phyloP scores from a whole-genome alignment of 2,329 filamentous ascomycete species.

The Davidsoniella neocaledoniae region DNA sequence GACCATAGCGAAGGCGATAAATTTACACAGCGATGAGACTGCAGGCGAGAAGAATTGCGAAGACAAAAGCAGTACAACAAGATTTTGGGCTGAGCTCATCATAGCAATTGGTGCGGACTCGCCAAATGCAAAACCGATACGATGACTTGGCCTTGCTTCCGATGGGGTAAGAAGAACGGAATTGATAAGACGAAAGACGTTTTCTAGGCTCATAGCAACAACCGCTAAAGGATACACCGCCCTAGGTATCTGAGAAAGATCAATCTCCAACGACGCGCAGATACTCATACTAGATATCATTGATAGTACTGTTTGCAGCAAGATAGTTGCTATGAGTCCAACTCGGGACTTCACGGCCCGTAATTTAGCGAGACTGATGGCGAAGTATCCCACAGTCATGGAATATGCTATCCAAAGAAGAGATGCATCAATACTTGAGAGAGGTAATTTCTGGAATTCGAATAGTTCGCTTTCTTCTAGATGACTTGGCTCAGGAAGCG shows the following conservation, averaged over 20 bases:
- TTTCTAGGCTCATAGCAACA: conserved; percentile 59
- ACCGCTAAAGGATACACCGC: conserved; percentile 64
- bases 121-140: conserved; percentile 59
- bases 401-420: conserved; percentile 49
- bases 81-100: conserved; percentile 50
- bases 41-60: conserved; percentile 51
- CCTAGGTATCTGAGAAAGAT: conserved; percentile 57
- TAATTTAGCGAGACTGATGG: conserved; percentile 49
- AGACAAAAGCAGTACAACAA: conserved; percentile 47
- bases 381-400: conserved; percentile 46
- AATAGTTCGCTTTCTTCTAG: conserved; percentile 44
- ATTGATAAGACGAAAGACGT: conserved; percentile 64
- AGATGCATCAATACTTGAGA: conserved; percentile 48
- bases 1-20: conserved; percentile 55
- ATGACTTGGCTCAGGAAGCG: conserved; percentile 43
- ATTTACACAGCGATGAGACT: conserved; percentile 59
- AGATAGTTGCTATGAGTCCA: conserved; percentile 53
- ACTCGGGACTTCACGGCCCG: conserved; percentile 60
- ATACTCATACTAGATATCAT: conserved; percentile 67
- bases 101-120: conserved; percentile 55
- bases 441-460: conserved; percentile 62
- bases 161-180: conserved; percentile 56
- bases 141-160: conserved; percentile 48
- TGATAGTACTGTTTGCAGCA: conserved; percentile 53
- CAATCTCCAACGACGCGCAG: conserved; percentile 58